Conservation (phyloP, 805 yeast genomes). For the Kluyveromyces nonfermentans region DNA sequence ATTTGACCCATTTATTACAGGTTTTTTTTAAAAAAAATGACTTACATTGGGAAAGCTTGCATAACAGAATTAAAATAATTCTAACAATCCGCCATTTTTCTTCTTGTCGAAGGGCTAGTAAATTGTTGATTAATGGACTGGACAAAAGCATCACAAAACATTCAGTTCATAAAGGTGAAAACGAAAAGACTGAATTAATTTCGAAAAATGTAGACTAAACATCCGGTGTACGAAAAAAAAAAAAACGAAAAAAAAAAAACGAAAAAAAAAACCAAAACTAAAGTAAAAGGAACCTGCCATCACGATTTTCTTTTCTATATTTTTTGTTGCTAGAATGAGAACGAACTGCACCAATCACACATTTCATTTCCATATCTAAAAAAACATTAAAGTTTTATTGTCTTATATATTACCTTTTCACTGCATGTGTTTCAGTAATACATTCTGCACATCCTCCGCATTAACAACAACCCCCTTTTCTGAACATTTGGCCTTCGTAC, state of each 20-base stretch:
- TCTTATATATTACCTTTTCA: background rate
- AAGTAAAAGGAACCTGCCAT: constrained; percentile 13
- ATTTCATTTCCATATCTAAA: background rate
- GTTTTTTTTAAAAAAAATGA: too few species aligned
- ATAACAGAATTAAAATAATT: background rate
- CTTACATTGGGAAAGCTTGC: background rate
- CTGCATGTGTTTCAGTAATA: constrained; percentile 23
- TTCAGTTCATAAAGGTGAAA: background rate
- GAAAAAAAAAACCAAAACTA: constrained; percentile 9
- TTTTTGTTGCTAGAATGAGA: background rate
- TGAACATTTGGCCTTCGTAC: constrained; percentile 89
- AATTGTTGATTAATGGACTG: background rate
- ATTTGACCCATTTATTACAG: too few species aligned
- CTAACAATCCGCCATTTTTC: background rate
- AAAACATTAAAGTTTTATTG: too few species aligned
- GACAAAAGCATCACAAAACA: background rate
- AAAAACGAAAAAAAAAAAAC: constrained; percentile 8
- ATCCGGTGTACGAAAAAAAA: constrained; percentile 4
- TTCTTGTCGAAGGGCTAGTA: background rate
- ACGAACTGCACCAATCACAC: background rate
- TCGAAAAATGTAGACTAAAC: background rate
- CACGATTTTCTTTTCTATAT: background rate
- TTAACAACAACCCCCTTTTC: constrained; percentile 86
- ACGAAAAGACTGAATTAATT: background rate
- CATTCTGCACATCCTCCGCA: constrained; percentile 64